phyloP scores from a whole-genome alignment of 352 stramenopile genomes.

The Phytophthora pistaciae region DNA sequence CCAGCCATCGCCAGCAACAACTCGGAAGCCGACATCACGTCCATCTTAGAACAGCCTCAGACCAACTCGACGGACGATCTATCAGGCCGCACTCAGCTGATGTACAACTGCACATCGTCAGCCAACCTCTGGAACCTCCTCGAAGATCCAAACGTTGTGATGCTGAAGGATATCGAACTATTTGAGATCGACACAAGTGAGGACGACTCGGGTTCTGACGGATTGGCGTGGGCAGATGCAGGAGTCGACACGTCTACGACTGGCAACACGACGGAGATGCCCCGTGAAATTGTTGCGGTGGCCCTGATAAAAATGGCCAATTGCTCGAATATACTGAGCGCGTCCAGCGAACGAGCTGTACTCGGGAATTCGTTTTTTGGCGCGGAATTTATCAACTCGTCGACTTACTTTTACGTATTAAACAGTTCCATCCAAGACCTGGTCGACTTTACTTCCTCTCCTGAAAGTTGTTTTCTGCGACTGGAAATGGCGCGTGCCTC shows the following conservation, averaged over 20 bases:
- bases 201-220: neutral
- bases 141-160: neutral
- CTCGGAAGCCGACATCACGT: neutral
- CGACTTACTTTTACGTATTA: constrained; percentile 1
- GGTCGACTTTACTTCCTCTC: neutral
- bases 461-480: neutral
- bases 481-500: constrained; percentile 1
- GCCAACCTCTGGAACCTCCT: neutral
- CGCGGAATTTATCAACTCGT: neutral
- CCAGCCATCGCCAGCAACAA: neutral
- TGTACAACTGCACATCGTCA: neutral
- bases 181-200: neutral
- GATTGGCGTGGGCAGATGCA: neutral
- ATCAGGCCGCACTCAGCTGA: neutral
- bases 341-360: neutral
- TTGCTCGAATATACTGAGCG: neutral
- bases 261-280: neutral
- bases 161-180: neutral
- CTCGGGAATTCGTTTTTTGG: constrained; percentile 4
- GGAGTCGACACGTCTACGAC: neutral
- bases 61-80: neutral
- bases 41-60: neutral
- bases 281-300: neutral
- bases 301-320: neutral
- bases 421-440: neutral